Percentiles rank a stretch among this genome's conserved stretches.
These are phyloP conservation scores for Pyracantha coccinea DNA, from an alignment of 331 rosid species.

Conservation along the genomic window DNA sequence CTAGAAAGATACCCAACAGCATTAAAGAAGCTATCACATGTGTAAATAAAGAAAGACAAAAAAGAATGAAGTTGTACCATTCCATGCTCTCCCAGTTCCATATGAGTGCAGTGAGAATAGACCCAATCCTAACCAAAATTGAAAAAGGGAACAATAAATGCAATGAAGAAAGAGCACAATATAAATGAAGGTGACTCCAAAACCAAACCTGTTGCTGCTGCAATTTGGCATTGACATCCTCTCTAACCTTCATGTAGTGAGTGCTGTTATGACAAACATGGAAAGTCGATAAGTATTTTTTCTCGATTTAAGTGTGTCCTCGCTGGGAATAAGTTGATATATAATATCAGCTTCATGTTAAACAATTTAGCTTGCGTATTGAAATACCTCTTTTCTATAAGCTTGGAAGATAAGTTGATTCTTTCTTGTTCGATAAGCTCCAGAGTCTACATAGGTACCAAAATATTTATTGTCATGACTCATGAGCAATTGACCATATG, in stretches of 20 bases:
- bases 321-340: not conserved
- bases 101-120: constrained; percentile 22
- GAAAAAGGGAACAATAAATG: constrained; percentile 13
- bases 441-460: constrained; percentile 44
- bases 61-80: constrained; percentile 24
- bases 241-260: constrained; percentile 41
- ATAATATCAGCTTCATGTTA: not conserved
- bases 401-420: constrained; percentile 50
- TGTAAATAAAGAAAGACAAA: constrained; percentile 1
- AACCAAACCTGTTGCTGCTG: constrained; percentile 59
- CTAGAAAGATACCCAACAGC: not conserved
- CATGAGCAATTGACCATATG: not conserved
- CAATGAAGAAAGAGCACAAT: constrained; percentile 9
- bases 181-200: constrained; percentile 6
- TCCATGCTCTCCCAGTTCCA: constrained; percentile 33
- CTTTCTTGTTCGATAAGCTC: constrained; percentile 75
- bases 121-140: constrained; percentile 51
- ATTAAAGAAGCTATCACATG: not conserved
- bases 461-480: not conserved
- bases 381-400: constrained; percentile 59
- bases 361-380: constrained; percentile 2
- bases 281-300: constrained; percentile 11
- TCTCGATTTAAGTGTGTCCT: too few species aligned
- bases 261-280: constrained; percentile 36
- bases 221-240: constrained; percentile 45